Conservation (phyloP, 2,329 filamentous ascomycete genomes). For the Diaporthe australafricana region DNA sequence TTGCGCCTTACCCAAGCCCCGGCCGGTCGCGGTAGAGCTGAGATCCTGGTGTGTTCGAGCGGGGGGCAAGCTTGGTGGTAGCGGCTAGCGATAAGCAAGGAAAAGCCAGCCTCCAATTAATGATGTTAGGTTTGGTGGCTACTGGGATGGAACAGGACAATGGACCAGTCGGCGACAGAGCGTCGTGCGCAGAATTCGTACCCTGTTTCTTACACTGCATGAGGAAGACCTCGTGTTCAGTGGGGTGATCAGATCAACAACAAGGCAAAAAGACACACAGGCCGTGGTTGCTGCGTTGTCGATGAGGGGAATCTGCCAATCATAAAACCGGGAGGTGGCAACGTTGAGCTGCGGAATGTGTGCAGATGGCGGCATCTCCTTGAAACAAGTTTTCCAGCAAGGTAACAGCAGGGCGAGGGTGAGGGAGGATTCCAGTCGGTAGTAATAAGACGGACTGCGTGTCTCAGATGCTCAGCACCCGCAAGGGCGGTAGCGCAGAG, state of each 20-base stretch:
- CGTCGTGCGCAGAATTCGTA: background rate
- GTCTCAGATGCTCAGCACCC: conserved; percentile 17
- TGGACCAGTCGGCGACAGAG: conserved; percentile 8
- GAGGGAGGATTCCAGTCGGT: conserved; percentile 6
- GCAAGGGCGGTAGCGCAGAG: conserved; percentile 21
- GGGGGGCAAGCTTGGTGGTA: conserved; percentile 28
- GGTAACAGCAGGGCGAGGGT: conserved; percentile 12
- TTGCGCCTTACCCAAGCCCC: conserved; percentile 9
- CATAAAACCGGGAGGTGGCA: conserved; percentile 13
- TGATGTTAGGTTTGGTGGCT: conserved; percentile 13
- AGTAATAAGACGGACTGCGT: conserved; percentile 19
- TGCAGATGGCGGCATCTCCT: conserved; percentile 26
- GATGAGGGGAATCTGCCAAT: conserved; percentile 17
- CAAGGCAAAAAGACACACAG: background rate
- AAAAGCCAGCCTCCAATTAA: conserved; percentile 22
- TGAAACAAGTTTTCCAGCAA: conserved; percentile 28
- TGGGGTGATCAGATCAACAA: background rate
- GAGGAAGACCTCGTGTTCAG: conserved; percentile 20
- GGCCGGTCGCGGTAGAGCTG: conserved; percentile 25
- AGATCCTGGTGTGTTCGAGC: conserved; percentile 1
- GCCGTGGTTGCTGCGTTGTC: conserved; percentile 8
- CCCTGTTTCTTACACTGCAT: conserved; percentile 23
- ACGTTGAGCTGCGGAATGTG: conserved; percentile 21
- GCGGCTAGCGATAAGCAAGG: conserved; percentile 32
- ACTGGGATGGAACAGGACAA: conserved; percentile 15